Percentiles rank a stretch among this genome's conserved stretches.
phyloP scores from a whole-genome alignment of 75 land plant genomes.

The Sequoia sempervirens region DNA sequence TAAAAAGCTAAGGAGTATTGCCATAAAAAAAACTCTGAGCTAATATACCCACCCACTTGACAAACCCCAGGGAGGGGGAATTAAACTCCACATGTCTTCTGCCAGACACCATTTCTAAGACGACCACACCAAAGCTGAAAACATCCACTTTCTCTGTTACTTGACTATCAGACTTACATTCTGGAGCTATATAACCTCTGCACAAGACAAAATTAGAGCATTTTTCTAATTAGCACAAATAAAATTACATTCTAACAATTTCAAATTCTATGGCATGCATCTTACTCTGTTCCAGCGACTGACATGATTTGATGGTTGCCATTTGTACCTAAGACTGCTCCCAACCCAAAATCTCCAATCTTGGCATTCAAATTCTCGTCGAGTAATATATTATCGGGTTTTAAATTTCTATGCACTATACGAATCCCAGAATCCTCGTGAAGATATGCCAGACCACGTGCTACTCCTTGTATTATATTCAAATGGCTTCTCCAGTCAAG shows the following conservation, averaged over 20 bases:
- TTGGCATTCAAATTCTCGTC: constrained; percentile 8
- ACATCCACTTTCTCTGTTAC: background rate
- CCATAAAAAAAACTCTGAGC: background rate
- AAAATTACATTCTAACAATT: no score
- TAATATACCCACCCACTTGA: background rate
- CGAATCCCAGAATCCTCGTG: constrained; percentile 15
- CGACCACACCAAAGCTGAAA: background rate
- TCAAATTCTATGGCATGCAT: background rate
- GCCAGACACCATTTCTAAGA: background rate
- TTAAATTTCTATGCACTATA: constrained; percentile 7
- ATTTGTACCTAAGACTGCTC: background rate
- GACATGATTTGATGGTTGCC: background rate
- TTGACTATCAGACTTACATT: background rate
- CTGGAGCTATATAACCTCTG: background rate
- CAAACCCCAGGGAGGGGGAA: background rate
- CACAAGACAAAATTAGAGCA: background rate
- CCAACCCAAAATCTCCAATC: constrained; percentile 9
- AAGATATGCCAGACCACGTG: constrained; percentile 15
- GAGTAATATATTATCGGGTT: constrained; percentile 8
- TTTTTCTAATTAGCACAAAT: background rate
- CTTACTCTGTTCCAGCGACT: background rate
- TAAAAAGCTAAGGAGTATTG: no score
- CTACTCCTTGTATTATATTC: constrained; percentile 8
- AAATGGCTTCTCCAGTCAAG: background rate
- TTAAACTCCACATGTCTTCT: background rate